Base-by-base conservation (phyloP, 805 yeast species). In the Candida peoriensis region DNA sequence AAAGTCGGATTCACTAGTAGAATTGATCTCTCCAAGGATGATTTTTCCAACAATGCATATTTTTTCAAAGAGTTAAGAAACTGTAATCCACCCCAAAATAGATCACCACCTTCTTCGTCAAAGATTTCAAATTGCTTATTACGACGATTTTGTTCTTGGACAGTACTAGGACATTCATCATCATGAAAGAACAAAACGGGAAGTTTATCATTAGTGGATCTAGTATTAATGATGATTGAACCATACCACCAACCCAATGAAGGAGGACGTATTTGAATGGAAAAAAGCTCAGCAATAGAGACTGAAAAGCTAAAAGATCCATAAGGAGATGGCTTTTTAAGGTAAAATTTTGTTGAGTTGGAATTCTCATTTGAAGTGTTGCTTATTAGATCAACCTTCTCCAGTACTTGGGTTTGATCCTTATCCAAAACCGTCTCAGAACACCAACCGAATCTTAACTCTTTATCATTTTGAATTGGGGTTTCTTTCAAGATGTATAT, bases 131-230 rank as follows among this genome's bases (percentile, higher is more conserved):
- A 87, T 11, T 72, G 63, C 48, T 75, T 74, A 46, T 74, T 76
- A 34, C 79, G 70, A 34, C 73, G 54, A 33, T 73, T 70, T 43
- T 78, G 81, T 43, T 74, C 80, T 41, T 70, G 60, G 32, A 71
- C 62, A 0, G 95, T 86, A 26, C 90, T 81, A 6, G 85, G 80
- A 22, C 81, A 75, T 47, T 84, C 89, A 36, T 84, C 82, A 53
- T 93, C 98, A 58, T 93, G 98, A 64, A 93, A 89, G 57, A 89
- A 93, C 26, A 93, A 51, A 5, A 88, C 81, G 0, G 97, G 97
- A 13, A 87, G 60, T 28, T 78, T 75, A 36, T 76, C 81, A 8
- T 76, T 76, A 27, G 63, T 75, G 14, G 46, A 42, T 44, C 74
- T 73, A 2, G 90, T 74, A 57, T 86, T 81, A 20, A 93, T 58